phyloP scores from a whole-genome alignment of 2,329 filamentous ascomycete species.

The Colletotrichum eremochloae region DNA sequence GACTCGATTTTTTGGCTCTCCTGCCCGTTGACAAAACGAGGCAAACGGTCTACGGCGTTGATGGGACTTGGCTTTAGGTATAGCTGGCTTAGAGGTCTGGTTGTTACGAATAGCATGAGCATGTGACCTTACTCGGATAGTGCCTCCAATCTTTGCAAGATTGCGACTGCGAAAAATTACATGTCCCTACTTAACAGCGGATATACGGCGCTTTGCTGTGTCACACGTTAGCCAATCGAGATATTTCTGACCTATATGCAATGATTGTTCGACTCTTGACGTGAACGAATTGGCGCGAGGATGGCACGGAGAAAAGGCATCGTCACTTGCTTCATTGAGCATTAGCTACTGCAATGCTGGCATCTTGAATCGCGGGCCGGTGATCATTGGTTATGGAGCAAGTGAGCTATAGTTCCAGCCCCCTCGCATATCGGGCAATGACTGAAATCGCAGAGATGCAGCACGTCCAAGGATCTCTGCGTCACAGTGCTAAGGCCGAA shows the following conservation, averaged over 20 bases:
- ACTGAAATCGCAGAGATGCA: constrained; percentile 1
- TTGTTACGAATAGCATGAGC: constrained; percentile 42
- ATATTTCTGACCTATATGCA: constrained; percentile 29
- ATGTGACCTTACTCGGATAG: constrained; percentile 32
- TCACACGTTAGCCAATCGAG: constrained; percentile 34
- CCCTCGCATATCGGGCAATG: neutral
- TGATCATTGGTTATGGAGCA: neutral
- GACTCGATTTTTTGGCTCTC: constrained; percentile 41
- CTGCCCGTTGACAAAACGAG: constrained; percentile 27
- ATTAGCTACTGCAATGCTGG: neutral
- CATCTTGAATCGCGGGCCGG: neutral
- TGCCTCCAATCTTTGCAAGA: constrained; percentile 25
- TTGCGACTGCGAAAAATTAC: constrained; percentile 26
- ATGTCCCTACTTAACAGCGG: constrained; percentile 12
- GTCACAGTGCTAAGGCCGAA: constrained; percentile 13
- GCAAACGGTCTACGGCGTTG: constrained; percentile 42
- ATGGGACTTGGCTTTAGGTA: constrained; percentile 39
- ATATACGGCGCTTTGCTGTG: constrained; percentile 12
- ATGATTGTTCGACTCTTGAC: neutral
- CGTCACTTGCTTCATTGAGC: neutral
- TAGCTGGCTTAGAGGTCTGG: constrained; percentile 42
- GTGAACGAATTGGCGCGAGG: neutral
- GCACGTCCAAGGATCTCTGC: neutral
- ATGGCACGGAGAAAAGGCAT: neutral
- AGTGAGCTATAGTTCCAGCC: neutral